Evolutionary conservation across 1,284 basidiomycete genomes (phyloP), one percentile per base, ranked within the genome.

Genomic region (Paramarasmius palmivorus): DNA sequence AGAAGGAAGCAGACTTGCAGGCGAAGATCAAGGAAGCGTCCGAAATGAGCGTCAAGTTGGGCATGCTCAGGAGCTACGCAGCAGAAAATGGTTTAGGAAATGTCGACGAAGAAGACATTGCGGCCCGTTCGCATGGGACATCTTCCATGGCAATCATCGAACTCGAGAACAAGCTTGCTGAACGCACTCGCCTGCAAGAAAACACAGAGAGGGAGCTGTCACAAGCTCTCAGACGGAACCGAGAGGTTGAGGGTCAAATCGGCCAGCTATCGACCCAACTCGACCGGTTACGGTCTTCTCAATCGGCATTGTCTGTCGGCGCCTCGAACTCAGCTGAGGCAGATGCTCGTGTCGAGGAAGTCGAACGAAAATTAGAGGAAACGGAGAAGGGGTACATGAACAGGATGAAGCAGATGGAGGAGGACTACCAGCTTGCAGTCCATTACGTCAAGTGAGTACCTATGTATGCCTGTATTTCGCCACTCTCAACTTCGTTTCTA

Each of bases 391-490:
- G 74, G 56, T 91, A 92, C 72, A 89, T 88, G 70, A 77, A 83
- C 37, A 82, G 86, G 46, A 79, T 92, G 70, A 80, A 84, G 64
- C 92, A 94, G 66, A 85, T 98, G 70, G 95, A 98, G 71, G 88
- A 93, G 61, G 95, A 98, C 69, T 98, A 98, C 71, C 92, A 96
- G 67, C 81, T 93, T 42, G 93, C 93, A 20, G 92, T 95, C 57
- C 90, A 92, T 63, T 92, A 92, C 69, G 91, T 93, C 59, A 93
- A 93, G 90, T 93, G 69, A 78, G 89, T 78, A 23, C 52, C n/a
- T 45, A 19, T 41, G 32, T 34, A 56, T 53, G n/a, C n/a, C 38
- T 52, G 36, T 39, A 40, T 37, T 34, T 47, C 51, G 60, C 51
- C 61, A 52, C 59, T 62, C 48, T 38, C 61, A 49, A 63, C 64